Conservation (phyloP, 108 stramenopile genomes). For the Chaetoceros tenuissimus region DNA sequence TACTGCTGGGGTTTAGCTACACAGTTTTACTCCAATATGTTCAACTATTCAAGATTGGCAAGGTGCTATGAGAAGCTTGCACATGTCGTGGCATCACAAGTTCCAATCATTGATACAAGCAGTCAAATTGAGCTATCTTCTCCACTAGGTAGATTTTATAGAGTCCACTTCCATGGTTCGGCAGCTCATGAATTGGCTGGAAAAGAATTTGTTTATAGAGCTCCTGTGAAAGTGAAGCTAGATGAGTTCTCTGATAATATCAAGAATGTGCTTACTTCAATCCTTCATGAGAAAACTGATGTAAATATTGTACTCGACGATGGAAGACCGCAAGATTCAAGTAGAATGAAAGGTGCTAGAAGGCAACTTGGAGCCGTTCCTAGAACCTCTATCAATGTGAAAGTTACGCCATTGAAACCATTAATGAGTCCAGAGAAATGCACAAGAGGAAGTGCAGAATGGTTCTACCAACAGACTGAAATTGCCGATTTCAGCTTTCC, state of each 20-base stretch:
- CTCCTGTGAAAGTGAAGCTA: conserved; percentile 43
- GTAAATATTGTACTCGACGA: conserved; percentile 81
- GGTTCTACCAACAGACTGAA: conserved; percentile 46
- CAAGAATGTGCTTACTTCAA: conserved; percentile 47
- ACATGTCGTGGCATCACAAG: conserved; percentile 51
- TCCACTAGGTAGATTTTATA: conserved; percentile 73
- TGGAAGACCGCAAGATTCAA: conserved; percentile 42
- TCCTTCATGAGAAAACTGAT: conserved; percentile 70
- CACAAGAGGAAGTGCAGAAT: conserved; percentile 66
- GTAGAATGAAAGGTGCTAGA: conserved; percentile 18
- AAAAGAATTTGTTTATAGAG: conserved; percentile 74
- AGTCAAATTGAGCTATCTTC: conserved; percentile 56
- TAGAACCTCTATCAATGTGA: conserved; percentile 68
- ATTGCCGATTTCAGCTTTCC: conserved; percentile 1
- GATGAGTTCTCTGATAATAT: conserved; percentile 64
- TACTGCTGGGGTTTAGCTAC: conserved; percentile 66
- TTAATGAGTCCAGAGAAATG: conserved; percentile 37
- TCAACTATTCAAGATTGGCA: conserved; percentile 68
- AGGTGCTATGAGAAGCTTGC: conserved; percentile 59
- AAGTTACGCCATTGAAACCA: conserved; percentile 78
- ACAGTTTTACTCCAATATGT: conserved; percentile 70
- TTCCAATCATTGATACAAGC: conserved; percentile 66
- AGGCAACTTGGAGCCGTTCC: conserved; percentile 46
- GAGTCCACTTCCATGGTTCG: conserved; percentile 85
- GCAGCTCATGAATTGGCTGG: conserved; percentile 83